These are phyloP conservation scores for Urochloa ruziziensis DNA, from an alignment of 176 grass and related monocot genomes.

Conservation along the genomic window DNA sequence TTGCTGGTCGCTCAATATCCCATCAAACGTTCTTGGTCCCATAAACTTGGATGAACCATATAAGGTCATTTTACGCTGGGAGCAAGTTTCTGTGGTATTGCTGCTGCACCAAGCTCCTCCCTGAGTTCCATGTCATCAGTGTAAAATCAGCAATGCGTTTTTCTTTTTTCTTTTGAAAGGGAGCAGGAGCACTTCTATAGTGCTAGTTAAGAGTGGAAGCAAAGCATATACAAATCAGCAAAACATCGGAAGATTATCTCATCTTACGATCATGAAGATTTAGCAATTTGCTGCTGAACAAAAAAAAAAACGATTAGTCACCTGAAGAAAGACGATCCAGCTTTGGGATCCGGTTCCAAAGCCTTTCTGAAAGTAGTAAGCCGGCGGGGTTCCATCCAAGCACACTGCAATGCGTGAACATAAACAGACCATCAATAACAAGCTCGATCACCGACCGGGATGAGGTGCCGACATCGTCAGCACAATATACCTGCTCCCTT, in stretches of 20 bases:
- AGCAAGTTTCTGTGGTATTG: slow-evolving; percentile 38
- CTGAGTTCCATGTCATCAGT: slow-evolving; percentile 29
- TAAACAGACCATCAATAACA: background rate
- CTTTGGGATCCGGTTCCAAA: slow-evolving; percentile 49
- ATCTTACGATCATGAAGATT: too few species aligned
- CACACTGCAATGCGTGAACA: slow-evolving; percentile 43
- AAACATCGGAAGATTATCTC: too few species aligned
- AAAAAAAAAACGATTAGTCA: too few species aligned
- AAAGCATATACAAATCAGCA: too few species aligned
- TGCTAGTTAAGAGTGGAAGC: too few species aligned
- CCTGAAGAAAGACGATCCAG: slow-evolving; percentile 72
- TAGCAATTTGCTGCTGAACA: too few species aligned
- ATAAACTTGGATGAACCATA: slow-evolving; percentile 61
- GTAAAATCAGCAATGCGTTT: background rate
- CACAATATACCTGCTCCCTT: background rate
- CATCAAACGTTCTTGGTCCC: slow-evolving; percentile 37
- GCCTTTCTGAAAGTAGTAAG: slow-evolving; percentile 66
- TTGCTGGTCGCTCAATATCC: slow-evolving; percentile 57
- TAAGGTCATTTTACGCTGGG: slow-evolving; percentile 10
- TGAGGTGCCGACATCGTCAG: background rate
- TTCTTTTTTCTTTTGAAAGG: too few species aligned
- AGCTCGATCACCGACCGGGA: too few species aligned
- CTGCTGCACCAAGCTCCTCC: slow-evolving; percentile 69
- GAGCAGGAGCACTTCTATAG: too few species aligned
- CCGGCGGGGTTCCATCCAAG: slow-evolving; percentile 70